Evolutionary conservation across 106 monocot species (phyloP).

Genomic region (Acanthochlamys bracteata): DNA sequence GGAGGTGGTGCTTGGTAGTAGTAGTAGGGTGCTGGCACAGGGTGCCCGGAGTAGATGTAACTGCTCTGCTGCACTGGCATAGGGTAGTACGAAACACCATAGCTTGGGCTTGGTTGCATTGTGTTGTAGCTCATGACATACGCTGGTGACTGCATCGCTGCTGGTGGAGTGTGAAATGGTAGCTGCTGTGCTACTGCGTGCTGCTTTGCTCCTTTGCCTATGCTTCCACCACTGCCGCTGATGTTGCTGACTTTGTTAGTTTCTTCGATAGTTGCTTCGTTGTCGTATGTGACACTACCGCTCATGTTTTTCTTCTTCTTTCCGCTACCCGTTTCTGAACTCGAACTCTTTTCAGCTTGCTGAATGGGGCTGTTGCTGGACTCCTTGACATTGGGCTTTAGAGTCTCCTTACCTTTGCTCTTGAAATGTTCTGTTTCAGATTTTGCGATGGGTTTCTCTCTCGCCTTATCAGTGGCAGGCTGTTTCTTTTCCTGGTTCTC

Average conservation of each 20-base stretch:
- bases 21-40: not conserved
- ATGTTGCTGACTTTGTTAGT: not conserved
- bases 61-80: constrained; percentile 5
- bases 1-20: constrained; percentile 11
- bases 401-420: constrained; percentile 6
- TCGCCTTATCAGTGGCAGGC: not conserved
- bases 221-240: not conserved
- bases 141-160: constrained; percentile 6
- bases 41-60: constrained; percentile 9
- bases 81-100: constrained; percentile 1
- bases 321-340: not conserved
- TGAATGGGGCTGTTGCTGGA: not conserved
- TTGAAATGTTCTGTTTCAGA: not conserved
- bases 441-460: not conserved
- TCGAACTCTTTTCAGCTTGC: not conserved
- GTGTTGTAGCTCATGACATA: constrained; percentile 38
- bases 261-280: not conserved
- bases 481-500: not conserved
- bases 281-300: not conserved
- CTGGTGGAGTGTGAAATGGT: constrained; percentile 11
- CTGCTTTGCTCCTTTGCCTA: not conserved
- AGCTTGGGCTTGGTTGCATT: constrained; percentile 17
- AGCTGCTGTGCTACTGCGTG: not conserved
- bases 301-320: constrained; percentile 14
- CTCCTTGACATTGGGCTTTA: not conserved